Conservation (phyloP, 2,329 filamentous ascomycete species). For the Monosporascus sp. region DNA sequence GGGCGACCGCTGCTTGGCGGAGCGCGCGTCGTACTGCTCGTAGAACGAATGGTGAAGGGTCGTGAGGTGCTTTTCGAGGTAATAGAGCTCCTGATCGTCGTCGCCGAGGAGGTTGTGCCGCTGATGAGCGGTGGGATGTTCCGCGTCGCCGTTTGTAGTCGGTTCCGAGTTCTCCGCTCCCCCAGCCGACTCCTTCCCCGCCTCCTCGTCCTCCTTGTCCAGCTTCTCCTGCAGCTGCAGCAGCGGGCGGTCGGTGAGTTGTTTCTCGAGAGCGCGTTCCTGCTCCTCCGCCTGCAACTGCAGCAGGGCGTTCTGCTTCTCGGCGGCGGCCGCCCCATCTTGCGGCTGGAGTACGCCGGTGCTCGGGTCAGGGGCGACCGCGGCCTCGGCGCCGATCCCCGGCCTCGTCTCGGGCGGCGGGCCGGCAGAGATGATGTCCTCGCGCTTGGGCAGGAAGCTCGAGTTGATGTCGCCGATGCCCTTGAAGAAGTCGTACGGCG, state of each 20-base stretch:
- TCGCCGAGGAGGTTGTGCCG: slow-evolving; percentile 79
- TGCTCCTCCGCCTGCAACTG: slow-evolving; percentile 79
- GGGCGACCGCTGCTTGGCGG: slow-evolving; percentile 37
- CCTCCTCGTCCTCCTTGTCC: slow-evolving; percentile 74
- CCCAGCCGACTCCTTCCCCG: slow-evolving; percentile 41
- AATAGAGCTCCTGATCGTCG: slow-evolving; percentile 75
- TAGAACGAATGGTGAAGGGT: slow-evolving; percentile 77
- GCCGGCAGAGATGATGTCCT: slow-evolving; percentile 41
- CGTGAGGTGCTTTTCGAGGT: slow-evolving; percentile 70
- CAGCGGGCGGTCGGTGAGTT: slow-evolving; percentile 81
- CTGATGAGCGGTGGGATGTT: slow-evolving; percentile 34
- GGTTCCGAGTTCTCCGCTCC: slow-evolving; percentile 35
- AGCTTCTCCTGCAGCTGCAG: slow-evolving; percentile 89
- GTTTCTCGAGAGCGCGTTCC: slow-evolving; percentile 79
- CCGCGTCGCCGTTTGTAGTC: slow-evolving; percentile 19
- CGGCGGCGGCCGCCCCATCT: slow-evolving; percentile 12
- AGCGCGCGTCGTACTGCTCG: slow-evolving; percentile 66
- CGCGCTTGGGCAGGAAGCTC: slow-evolving; percentile 82
- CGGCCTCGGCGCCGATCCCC: slow-evolving; percentile 9
- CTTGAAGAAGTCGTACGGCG: slow-evolving; percentile 95
- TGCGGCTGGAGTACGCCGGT: slow-evolving; percentile 9
- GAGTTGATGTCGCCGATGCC: slow-evolving; percentile 99
- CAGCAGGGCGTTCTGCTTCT: slow-evolving; percentile 41
- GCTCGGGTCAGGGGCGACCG: neutral
- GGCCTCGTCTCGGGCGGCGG: slow-evolving; percentile 15